Conservation (phyloP, 371 early-diverging fungal species). For the Mortierella sp. region DNA sequence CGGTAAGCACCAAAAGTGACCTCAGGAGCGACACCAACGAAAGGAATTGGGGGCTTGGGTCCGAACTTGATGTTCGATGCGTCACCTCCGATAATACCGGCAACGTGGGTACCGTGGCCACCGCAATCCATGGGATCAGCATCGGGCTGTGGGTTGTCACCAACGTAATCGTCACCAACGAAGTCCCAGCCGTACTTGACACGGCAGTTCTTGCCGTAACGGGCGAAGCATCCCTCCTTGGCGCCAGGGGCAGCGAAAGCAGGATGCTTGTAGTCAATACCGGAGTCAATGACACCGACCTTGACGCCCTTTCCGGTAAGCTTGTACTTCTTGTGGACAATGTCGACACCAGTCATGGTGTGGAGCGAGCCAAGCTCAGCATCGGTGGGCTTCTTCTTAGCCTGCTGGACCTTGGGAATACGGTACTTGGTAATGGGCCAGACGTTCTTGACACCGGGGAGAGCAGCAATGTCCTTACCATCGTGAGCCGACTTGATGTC, state of each 20-base stretch:
- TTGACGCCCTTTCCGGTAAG: slow-evolving; percentile 68
- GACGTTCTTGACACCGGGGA: slow-evolving; percentile 43
- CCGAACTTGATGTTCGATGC: slow-evolving; percentile 30
- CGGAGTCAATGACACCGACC: slow-evolving; percentile 67
- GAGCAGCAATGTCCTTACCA: slow-evolving; percentile 22
- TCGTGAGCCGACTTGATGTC: slow-evolving; percentile 21
- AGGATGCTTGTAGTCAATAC: slow-evolving; percentile 63
- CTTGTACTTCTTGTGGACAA: slow-evolving; percentile 59
- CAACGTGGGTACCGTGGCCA: slow-evolving; percentile 66
- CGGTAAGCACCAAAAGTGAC: slow-evolving; percentile 68
- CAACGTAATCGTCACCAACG: slow-evolving; percentile 35
- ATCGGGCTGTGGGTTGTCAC: slow-evolving; percentile 51
- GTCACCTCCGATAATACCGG: slow-evolving; percentile 67
- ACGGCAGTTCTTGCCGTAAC: slow-evolving; percentile 45
- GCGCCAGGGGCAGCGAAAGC: slow-evolving; percentile 53
- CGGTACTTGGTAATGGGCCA: slow-evolving; percentile 26
- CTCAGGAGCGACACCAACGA: slow-evolving; percentile 70
- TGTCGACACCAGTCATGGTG: slow-evolving; percentile 68
- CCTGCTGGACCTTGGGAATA: slow-evolving; percentile 11
- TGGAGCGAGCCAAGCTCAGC: slow-evolving; percentile 51
- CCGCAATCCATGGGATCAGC: slow-evolving; percentile 60
- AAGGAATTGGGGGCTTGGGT: slow-evolving; percentile 33
- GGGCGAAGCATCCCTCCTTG: slow-evolving; percentile 53
- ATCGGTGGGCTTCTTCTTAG: slow-evolving; percentile 10
- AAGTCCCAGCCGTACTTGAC: slow-evolving; percentile 60